Conservation (phyloP, 2,329 filamentous ascomycete species). For the Calonectria crousiana region DNA sequence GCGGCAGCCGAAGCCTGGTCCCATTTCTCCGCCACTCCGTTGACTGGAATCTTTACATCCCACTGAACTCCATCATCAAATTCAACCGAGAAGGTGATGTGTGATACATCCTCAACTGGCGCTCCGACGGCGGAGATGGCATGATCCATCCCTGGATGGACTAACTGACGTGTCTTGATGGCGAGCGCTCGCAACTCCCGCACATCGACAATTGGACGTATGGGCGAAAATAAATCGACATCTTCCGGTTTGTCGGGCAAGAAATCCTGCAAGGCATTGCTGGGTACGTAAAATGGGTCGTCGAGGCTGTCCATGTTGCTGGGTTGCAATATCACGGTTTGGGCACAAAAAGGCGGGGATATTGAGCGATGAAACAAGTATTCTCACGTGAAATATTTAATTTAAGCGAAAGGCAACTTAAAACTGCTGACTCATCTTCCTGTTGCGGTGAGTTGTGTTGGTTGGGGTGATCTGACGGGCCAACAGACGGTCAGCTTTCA, state of each 20-base stretch:
- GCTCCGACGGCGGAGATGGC: neutral
- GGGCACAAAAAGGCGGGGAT: neutral
- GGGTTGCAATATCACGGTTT: too few species aligned
- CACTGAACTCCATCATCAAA: neutral
- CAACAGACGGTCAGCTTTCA: neutral
- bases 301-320: neutral
- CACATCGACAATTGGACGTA: neutral
- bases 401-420: neutral
- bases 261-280: neutral
- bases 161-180: neutral
- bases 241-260: too few species aligned
- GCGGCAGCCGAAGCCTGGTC: neutral
- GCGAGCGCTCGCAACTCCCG: neutral
- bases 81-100: neutral
- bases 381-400: neutral
- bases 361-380: neutral
- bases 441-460: neutral
- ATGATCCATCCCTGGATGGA: neutral
- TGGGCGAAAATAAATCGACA: neutral
- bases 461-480: neutral
- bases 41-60: slow-evolving; percentile 6
- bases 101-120: neutral
- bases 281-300: neutral
- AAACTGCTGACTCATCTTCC: neutral
- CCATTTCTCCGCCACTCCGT: neutral